Evolutionary conservation across 805 yeast species (phyloP).

Genomic region (Wickerhamiella dianesei): DNA sequence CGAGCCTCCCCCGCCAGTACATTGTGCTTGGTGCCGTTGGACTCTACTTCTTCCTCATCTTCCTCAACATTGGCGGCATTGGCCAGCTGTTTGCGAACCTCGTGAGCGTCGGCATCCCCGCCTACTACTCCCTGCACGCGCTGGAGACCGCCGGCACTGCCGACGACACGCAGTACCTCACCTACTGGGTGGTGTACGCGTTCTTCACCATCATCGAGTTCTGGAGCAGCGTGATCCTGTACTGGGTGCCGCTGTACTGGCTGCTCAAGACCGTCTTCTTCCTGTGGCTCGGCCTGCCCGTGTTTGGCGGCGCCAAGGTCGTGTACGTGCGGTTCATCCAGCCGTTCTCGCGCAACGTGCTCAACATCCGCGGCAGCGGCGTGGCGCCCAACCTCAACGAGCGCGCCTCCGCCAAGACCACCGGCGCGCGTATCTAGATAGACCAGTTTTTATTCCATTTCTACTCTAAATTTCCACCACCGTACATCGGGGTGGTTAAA

Average conservation of each 20-base stretch:
- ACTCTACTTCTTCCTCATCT: slow-evolving; percentile 61
- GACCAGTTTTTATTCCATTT: background rate
- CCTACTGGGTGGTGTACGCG: slow-evolving; percentile 98
- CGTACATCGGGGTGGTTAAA: no score
- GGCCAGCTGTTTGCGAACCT: slow-evolving; percentile 89
- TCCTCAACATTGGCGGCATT: slow-evolving; percentile 84
- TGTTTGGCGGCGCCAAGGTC: slow-evolving; percentile 69
- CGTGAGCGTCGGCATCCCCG: slow-evolving; percentile 84
- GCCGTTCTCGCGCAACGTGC: slow-evolving; percentile 38
- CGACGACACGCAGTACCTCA: slow-evolving; percentile 79
- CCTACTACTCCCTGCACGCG: slow-evolving; percentile 76
- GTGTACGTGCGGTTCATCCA: slow-evolving; percentile 52
- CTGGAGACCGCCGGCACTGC: slow-evolving; percentile 50
- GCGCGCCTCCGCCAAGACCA: slow-evolving; percentile 10
- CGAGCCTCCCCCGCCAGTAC: slow-evolving; percentile 64
- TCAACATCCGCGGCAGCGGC: slow-evolving; percentile 20
- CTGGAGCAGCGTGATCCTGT: slow-evolving; percentile 85
- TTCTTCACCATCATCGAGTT: slow-evolving; percentile 82
- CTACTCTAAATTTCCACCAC: no score
- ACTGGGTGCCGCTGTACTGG: slow-evolving; percentile 96
- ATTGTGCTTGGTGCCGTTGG: slow-evolving; percentile 53
- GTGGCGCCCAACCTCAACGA: slow-evolving; percentile 21
- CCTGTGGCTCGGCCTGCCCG: slow-evolving; percentile 78
- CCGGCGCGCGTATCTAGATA: background rate
- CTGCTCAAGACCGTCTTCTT: slow-evolving; percentile 80